Evolutionary conservation across 306 rosid genomes (phyloP).

Genomic region (Rosa chinensis): DNA sequence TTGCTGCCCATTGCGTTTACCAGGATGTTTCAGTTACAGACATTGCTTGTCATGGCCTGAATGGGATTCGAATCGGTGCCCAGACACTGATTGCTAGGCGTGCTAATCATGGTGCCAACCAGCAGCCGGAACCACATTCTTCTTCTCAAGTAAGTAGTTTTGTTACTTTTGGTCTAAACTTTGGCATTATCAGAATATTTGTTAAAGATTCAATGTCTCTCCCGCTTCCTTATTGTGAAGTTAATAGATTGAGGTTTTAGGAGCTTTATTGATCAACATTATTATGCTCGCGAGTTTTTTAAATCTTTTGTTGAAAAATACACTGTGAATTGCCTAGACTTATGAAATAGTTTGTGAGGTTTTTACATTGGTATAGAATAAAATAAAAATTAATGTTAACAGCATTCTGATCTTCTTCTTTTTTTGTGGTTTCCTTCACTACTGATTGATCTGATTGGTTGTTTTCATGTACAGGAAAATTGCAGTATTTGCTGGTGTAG

Average conservation of each 20-base stretch:
- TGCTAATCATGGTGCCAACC: constrained; percentile 69
- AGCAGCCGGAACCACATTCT: not conserved
- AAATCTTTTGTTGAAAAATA: not conserved
- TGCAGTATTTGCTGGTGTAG: constrained; percentile 12
- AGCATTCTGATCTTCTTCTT: not conserved
- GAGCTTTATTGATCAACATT: not conserved
- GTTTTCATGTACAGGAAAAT: not conserved
- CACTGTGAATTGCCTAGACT: not conserved
- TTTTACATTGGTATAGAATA: not conserved
- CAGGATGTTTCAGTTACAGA: constrained; percentile 96
- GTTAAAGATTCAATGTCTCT: not conserved
- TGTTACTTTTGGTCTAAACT: not conserved
- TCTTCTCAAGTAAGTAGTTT: not conserved
- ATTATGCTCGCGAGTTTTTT: not conserved
- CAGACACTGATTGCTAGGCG: constrained; percentile 70
- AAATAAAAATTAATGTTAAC: not conserved
- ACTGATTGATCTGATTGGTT: not conserved
- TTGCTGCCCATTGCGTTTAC: constrained; percentile 88
- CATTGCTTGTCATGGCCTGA: constrained; percentile 92
- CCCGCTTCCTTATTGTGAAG: not conserved
- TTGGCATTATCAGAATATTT: not conserved
- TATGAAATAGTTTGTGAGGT: not conserved
- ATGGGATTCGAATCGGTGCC: constrained; percentile 25
- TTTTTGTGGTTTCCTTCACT: not conserved
- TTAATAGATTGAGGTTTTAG: not conserved